Percentiles rank a stretch among this genome's conserved stretches.
phyloP scores from a whole-genome alignment of 2,329 filamentous ascomycete species.

The Domatiomyces globalis region DNA sequence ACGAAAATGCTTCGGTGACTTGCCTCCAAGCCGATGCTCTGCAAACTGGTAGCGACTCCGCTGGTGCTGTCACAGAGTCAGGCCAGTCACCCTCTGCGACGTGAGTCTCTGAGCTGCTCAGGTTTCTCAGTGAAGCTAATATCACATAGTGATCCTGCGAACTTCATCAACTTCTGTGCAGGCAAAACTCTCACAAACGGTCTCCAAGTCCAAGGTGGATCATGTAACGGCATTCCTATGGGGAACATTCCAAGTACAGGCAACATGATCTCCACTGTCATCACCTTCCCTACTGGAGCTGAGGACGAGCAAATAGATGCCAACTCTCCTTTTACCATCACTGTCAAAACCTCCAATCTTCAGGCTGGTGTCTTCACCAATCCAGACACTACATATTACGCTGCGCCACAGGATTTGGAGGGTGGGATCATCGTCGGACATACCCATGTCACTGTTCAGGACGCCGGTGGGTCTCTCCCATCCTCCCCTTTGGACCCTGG shows the following conservation, averaged over 20 bases:
- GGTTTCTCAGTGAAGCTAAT: slow-evolving; percentile 1
- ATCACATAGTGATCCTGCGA: slow-evolving; percentile 26
- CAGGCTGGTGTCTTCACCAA: slow-evolving; percentile 42
- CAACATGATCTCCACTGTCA: slow-evolving; percentile 44
- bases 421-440: slow-evolving; percentile 28
- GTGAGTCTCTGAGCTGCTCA: slow-evolving; percentile 5
- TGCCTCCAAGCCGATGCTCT: slow-evolving; percentile 8
- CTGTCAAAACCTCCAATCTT: slow-evolving; percentile 36
- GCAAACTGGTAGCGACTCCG: slow-evolving; percentile 9
- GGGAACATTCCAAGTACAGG: slow-evolving; percentile 38
- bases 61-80: slow-evolving; percentile 4
- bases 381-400: slow-evolving; percentile 40
- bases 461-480: slow-evolving; percentile 27
- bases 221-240: slow-evolving; percentile 47
- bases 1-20: slow-evolving; percentile 1
- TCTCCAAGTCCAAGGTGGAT: slow-evolving; percentile 35
- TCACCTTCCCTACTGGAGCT: slow-evolving; percentile 33
- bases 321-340: slow-evolving; percentile 34
- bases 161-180: slow-evolving; percentile 48
- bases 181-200: slow-evolving; percentile 43
- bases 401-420: slow-evolving; percentile 38
- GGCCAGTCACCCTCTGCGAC: slow-evolving; percentile 11
- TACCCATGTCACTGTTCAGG: slow-evolving; percentile 37
- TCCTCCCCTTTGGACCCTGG: slow-evolving; percentile 26
- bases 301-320: slow-evolving; percentile 27